Percentiles rank a stretch among this genome's conserved stretches.
These are phyloP conservation scores for Phytopythium litorale DNA, from an alignment of 352 stramenopile species.

Conservation along the genomic window DNA sequence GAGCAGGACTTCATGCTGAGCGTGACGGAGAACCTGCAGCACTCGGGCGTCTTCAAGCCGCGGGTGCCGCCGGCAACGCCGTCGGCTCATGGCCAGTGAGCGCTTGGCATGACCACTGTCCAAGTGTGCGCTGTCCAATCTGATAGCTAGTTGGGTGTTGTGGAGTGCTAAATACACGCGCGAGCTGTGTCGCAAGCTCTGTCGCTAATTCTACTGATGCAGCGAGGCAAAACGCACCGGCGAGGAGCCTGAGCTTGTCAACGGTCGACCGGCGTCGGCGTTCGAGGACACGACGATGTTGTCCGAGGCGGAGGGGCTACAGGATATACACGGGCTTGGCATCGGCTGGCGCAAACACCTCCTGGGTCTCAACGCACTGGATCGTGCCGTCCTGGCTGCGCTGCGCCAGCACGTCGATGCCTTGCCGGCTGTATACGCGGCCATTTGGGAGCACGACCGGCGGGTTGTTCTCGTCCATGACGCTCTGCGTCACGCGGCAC, in stretches of 20 bases:
- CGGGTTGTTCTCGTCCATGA: slow-evolving; percentile 87
- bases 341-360: slow-evolving; percentile 52
- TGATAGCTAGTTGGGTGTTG: not conserved
- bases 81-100: not conserved
- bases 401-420: slow-evolving; percentile 54
- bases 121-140: not conserved
- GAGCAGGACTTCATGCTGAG: slow-evolving; percentile 82
- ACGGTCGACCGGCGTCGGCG: not conserved
- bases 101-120: not conserved
- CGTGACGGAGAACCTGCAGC: slow-evolving; percentile 67
- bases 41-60: slow-evolving; percentile 57
- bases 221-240: not conserved
- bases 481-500: slow-evolving; percentile 68
- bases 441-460: slow-evolving; percentile 78
- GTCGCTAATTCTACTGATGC: not conserved
- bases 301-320: slow-evolving; percentile 14
- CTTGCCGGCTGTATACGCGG: slow-evolving; percentile 77
- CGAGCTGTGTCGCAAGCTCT: not conserved
- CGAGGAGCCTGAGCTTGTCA: not conserved
- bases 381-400: slow-evolving; percentile 47
- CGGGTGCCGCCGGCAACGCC: slow-evolving; percentile 8
- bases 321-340: slow-evolving; percentile 80
- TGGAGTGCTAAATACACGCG: not conserved
- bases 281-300: not conserved
- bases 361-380: slow-evolving; percentile 70